Base-by-base conservation (phyloP, 768 basidiomycete species). In the Tylopilus cervinicoccineus region DNA sequence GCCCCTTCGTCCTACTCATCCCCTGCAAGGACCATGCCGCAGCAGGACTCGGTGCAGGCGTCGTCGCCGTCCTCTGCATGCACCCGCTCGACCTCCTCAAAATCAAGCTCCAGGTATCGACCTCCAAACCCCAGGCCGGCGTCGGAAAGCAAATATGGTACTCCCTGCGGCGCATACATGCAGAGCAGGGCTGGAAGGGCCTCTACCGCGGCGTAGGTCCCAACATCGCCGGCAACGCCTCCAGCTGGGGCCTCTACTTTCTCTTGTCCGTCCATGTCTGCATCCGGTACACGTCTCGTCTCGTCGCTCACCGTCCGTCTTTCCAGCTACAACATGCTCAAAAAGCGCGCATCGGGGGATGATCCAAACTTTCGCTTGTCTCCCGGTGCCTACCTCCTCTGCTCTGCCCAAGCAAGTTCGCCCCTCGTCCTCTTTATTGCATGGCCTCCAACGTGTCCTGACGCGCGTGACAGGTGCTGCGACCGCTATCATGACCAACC, bases 241-340 rank as follows among this genome's bases (percentile, higher is more conserved):
- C 86, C 8, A 94, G 92, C 59, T 99, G 96, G 96, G 96, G 96
- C 0, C 70, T 97, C 22, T 99, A 99, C 69, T 99, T 99, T 70
- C 79, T 95, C 53, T 95, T 96, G 96, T 97, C 64, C 69, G 60
- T 56, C 31, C 12, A 37, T 24, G 17, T 33, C n/a, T n/a, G 20
- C 29, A 22, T 20, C 16, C 16, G 34, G 32, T 48, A 42, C 28
- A 19, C 16, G 50, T 49, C 32, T 16, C 32, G 7, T 36, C 6
- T 16, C 32, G 7, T 36, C 6, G 19, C 49, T 63, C 36, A 58
- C 20, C 33, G 0, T 9, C 4, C 33, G 4, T 43, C 29, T 51
- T 36, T 12, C 14, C 33, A 98, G 95, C 64, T 98, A 97, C 63
- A 91, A 95, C 58, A 88, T 88, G 78, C 77, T 97, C 50, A 97